phyloP scores from a whole-genome alignment of 257 asterid species.

The Fraxinus quadrangulata region DNA sequence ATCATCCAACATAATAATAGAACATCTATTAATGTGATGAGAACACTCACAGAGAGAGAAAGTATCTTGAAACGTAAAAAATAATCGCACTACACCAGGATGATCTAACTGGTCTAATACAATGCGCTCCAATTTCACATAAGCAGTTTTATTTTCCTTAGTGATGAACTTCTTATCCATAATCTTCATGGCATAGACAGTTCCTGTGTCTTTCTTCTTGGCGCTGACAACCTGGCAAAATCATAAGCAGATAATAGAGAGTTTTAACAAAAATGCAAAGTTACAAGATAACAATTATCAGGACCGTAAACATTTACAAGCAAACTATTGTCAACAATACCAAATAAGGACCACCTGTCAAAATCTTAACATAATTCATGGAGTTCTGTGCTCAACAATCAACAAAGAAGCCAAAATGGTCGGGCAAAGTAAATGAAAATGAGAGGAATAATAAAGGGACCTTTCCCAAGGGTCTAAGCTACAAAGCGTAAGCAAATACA shows the following conservation, averaged over 20 bases:
- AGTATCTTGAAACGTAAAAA: slow-evolving; percentile 90
- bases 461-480: neutral
- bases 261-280: neutral
- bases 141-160: slow-evolving; percentile 95
- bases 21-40: neutral
- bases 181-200: slow-evolving; percentile 89
- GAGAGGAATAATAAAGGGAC: neutral
- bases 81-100: slow-evolving; percentile 86
- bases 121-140: slow-evolving; percentile 93
- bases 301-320: neutral
- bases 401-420: neutral
- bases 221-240: slow-evolving; percentile 87
- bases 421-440: neutral
- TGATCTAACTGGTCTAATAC: slow-evolving; percentile 97
- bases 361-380: neutral
- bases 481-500: neutral
- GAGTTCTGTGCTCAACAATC: neutral
- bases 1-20: slow-evolving; percentile 17
- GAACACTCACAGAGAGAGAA: slow-evolving; percentile 83
- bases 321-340: neutral
- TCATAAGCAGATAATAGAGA: slow-evolving; percentile 6
- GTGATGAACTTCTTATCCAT: slow-evolving; percentile 98
- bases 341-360: neutral
- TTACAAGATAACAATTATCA: neutral
- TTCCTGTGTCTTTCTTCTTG: slow-evolving; percentile 85